Percentiles rank a stretch among this genome's conserved stretches.
These are phyloP conservation scores for Phytophthora cactorum DNA, from an alignment of 352 stramenopile species.

Conservation along the genomic window DNA sequence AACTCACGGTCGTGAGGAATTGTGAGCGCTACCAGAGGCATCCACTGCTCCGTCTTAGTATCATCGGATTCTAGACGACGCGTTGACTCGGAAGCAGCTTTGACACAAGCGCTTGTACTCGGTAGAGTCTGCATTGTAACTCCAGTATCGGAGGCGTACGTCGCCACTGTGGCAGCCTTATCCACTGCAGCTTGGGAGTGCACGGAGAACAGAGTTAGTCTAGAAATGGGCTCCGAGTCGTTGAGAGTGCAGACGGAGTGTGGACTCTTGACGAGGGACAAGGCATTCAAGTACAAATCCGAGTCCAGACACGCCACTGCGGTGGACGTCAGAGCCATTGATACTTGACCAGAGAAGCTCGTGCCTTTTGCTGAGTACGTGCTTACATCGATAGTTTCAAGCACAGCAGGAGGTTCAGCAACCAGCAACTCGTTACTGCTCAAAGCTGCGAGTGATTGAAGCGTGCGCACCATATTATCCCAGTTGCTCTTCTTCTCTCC, in stretches of 20 bases:
- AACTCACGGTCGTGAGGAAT: constrained; percentile 60
- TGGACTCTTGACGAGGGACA: constrained; percentile 42
- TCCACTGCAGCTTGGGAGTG: constrained; percentile 48
- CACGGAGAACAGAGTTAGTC: constrained; percentile 50
- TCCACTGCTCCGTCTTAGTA: constrained; percentile 28
- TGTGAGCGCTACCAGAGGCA: constrained; percentile 49
- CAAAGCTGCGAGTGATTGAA: constrained; percentile 60
- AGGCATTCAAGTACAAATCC: constrained; percentile 56
- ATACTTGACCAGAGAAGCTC: constrained; percentile 28
- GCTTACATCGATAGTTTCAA: constrained; percentile 42
- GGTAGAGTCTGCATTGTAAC: constrained; percentile 41
- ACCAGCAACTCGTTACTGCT: constrained; percentile 56
- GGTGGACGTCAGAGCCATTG: constrained; percentile 51
- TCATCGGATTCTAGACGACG: constrained; percentile 5
- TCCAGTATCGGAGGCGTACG: constrained; percentile 16
- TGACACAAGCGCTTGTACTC: constrained; percentile 48
- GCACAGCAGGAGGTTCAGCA: constrained; percentile 39
- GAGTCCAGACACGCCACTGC: constrained; percentile 51
- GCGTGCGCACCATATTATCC: constrained; percentile 43
- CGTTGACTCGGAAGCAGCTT: constrained; percentile 27
- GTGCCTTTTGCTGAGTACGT: constrained; percentile 46
- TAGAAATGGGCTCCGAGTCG: constrained; percentile 48
- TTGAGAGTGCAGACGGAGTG: constrained; percentile 56
- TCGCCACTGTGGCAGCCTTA: constrained; percentile 12
- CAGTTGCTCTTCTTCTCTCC: constrained; percentile 26